A percentile compares a stretch with the other conserved stretches of the same genome.
Evolutionary conservation across 192 early-diverging fungal species (phyloP).

Genomic region (Linnemannia elongata): DNA sequence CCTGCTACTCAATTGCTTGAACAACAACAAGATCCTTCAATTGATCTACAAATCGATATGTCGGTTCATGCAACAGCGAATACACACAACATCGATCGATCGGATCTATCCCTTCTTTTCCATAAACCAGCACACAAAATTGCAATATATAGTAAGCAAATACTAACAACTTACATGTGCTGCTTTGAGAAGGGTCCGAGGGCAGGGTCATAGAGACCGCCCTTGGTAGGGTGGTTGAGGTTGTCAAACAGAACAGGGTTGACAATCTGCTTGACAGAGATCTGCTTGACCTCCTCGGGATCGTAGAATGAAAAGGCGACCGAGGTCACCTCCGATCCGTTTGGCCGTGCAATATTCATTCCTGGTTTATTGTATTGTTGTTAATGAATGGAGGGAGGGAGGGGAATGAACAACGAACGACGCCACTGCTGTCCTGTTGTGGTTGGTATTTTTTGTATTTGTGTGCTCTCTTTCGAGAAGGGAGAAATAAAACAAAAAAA

Average conservation of each 20-base stretch:
- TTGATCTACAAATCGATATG: too few species aligned
- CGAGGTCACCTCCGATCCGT: constrained; percentile 83
- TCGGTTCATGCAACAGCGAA: too few species aligned
- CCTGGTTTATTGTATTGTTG: neutral
- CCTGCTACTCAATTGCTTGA: too few species aligned
- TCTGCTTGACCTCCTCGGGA: constrained; percentile 86
- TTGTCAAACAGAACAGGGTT: constrained; percentile 91
- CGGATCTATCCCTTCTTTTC: too few species aligned
- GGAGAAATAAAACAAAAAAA: constrained; percentile 3
- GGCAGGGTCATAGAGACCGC: constrained; percentile 94
- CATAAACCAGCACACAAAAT: too few species aligned
- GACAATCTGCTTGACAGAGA: constrained; percentile 95
- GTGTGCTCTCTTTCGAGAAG: neutral
- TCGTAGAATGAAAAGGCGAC: constrained; percentile 95
- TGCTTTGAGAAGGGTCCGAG: constrained; percentile 92
- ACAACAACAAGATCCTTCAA: too few species aligned
- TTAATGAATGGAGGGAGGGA: neutral
- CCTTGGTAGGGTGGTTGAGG: constrained; percentile 88
- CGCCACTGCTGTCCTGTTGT: neutral
- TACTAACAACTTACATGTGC: constrained; percentile 67
- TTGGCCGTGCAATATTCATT: constrained; percentile 91
- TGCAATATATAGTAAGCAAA: too few species aligned
- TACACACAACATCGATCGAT: too few species aligned
- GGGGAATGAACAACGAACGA: neutral
- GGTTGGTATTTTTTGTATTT: neutral